Conservation (phyloP, 2,329 filamentous ascomycete genomes). For the Teratosphaeria nubilosa region DNA sequence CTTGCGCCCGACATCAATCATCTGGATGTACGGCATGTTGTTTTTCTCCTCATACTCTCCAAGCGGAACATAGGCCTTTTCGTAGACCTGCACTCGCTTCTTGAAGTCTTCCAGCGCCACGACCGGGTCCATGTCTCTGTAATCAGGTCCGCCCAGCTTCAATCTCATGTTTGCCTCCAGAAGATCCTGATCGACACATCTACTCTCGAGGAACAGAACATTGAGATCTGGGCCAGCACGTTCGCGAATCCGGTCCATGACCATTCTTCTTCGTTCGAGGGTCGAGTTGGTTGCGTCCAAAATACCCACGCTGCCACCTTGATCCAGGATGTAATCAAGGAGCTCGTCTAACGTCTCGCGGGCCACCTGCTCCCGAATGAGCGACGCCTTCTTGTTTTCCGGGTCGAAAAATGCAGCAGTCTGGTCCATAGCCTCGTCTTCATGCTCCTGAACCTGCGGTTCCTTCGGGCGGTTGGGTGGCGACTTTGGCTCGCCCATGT, state of each 20-base stretch:
- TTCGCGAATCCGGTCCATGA: conserved; percentile 65
- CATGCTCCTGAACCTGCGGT: conserved; percentile 5
- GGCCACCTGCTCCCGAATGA: conserved; percentile 81
- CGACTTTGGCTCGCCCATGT: conserved; percentile 11
- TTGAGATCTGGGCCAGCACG: conserved; percentile 77
- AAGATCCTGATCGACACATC: conserved; percentile 73
- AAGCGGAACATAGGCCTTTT: conserved; percentile 84
- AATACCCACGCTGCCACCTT: conserved; percentile 83
- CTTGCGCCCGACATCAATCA: conserved; percentile 95
- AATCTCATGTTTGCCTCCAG: conserved; percentile 95
- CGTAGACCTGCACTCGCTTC: conserved; percentile 81
- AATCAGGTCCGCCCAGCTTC: conserved; percentile 91
- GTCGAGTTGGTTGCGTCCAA: conserved; percentile 97
- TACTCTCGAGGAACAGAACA: conserved; percentile 89
- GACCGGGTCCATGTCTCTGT: conserved; percentile 82
- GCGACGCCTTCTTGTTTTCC: conserved; percentile 68
- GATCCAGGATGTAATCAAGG: conserved; percentile 73
- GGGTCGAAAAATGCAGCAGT: conserved; percentile 92
- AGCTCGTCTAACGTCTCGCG: conserved; percentile 88
- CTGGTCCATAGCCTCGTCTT: conserved; percentile 61
- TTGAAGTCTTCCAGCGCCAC: conserved; percentile 85
- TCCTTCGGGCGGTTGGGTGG: conserved; percentile 5
- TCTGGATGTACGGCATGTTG: conserved; percentile 90
- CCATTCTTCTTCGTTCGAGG: conserved; percentile 66
- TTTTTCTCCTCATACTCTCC: conserved; percentile 70